Conservation (phyloP, 139 green algal species). For the Eudorina sp. region DNA sequence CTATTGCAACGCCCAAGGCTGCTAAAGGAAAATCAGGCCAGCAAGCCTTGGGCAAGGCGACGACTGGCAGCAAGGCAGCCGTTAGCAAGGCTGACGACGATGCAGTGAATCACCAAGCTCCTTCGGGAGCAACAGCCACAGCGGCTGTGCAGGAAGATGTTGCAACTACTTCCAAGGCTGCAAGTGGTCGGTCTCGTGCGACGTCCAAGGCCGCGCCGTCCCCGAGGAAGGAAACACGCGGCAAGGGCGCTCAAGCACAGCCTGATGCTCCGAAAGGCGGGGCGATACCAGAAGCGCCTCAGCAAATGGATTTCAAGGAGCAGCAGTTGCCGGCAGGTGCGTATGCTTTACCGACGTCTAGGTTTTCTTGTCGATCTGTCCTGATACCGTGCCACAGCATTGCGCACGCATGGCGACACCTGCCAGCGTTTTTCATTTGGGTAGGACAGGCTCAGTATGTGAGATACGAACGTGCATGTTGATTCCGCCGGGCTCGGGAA, state of each 20-base stretch:
- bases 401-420: too few relatives aligned
- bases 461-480: too few relatives aligned
- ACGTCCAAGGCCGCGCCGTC: neutral
- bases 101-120: neutral
- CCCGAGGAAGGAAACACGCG: slow-evolving; percentile 4
- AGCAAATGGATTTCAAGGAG: neutral
- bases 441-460: too few relatives aligned
- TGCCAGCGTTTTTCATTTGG: too few relatives aligned
- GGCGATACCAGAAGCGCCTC: neutral
- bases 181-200: neutral
- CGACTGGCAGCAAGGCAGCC: neutral
- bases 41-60: neutral
- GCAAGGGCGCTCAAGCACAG: neutral
- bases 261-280: neutral
- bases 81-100: neutral
- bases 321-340: neutral
- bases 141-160: neutral
- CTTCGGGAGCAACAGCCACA: neutral
- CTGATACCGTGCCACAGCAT: too few relatives aligned
- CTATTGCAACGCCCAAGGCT: neutral
- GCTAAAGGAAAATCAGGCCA: neutral
- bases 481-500: too few relatives aligned
- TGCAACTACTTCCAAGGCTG: neutral
- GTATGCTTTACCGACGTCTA: too few relatives aligned
- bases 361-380: too few relatives aligned